A percentile compares a stretch with the other conserved stretches of the same genome.
phyloP scores from a whole-genome alignment of 345 rosid genomes.

The Carallia pectinifolia region DNA sequence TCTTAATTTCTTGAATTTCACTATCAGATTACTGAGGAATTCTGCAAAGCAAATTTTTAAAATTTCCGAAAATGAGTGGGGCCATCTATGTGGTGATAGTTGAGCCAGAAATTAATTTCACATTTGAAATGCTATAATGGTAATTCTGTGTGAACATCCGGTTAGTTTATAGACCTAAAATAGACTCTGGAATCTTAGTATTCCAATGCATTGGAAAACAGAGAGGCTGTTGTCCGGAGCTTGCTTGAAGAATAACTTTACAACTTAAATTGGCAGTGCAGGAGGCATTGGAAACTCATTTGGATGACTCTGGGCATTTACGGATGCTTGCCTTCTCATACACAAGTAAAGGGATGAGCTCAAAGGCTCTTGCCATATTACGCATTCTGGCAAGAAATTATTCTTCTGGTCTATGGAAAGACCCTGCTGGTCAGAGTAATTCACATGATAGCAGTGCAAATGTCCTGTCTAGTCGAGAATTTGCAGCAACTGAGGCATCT shows the following conservation, averaged over 20 bases:
- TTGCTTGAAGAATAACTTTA: constrained; percentile 75
- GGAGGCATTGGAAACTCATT: constrained; percentile 92
- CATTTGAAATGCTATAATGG: constrained; percentile 13
- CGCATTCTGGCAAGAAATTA: constrained; percentile 86
- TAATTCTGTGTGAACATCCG: constrained; percentile 18
- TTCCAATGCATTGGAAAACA: constrained; percentile 60
- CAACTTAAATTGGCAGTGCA: constrained; percentile 80
- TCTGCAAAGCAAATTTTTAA: no score
- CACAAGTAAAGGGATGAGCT: constrained; percentile 87
- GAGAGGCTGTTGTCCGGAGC: constrained; percentile 55
- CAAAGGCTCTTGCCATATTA: constrained; percentile 95
- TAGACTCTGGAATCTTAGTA: constrained; percentile 49
- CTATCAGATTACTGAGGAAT: no score
- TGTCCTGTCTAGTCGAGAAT: constrained; percentile 58
- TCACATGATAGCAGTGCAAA: constrained; percentile 36
- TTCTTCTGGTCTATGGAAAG: constrained; percentile 85
- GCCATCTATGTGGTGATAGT: not conserved
- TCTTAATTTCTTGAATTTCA: not conserved
- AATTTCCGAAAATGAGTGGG: not conserved
- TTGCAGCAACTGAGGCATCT: constrained; percentile 85
- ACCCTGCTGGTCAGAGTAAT: constrained; percentile 49
- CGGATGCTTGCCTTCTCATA: constrained; percentile 90
- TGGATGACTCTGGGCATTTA: constrained; percentile 88
- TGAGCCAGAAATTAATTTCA: constrained; percentile 8
- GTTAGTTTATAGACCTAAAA: constrained; percentile 35